These are phyloP conservation scores for Moricandia moricandioides DNA, from an alignment of 345 rosid species.

Conservation along the genomic window DNA sequence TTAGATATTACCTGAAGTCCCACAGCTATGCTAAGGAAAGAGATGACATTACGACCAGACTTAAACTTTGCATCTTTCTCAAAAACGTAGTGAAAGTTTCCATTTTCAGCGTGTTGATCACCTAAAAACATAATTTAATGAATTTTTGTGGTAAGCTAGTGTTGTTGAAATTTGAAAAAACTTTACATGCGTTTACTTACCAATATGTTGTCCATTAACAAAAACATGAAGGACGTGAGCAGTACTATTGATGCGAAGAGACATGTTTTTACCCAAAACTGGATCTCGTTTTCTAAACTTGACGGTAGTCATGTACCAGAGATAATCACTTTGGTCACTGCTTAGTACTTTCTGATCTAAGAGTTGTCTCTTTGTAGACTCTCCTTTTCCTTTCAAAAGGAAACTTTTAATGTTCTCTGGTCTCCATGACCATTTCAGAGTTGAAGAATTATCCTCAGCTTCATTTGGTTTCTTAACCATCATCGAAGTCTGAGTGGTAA, in stretches of 20 bases:
- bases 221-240: constrained; percentile 60
- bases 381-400: constrained; percentile 37
- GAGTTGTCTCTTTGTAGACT: constrained; percentile 5
- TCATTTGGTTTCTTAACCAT: constrained; percentile 24
- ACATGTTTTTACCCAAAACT: no score
- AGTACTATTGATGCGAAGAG: constrained; percentile 13
- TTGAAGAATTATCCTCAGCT: not conserved
- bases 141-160: not conserved
- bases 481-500: constrained; percentile 31
- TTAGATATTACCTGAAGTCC: not conserved
- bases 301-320: no score
- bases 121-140: constrained; percentile 28
- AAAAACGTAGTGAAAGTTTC: constrained; percentile 12
- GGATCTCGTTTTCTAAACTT: no score
- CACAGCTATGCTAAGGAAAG: constrained; percentile 10
- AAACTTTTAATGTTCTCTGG: constrained; percentile 37
- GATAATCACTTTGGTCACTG: constrained; percentile 41
- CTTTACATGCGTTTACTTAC: not conserved
- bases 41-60: constrained; percentile 44
- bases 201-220: constrained; percentile 49
- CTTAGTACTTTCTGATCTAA: constrained; percentile 52
- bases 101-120: constrained; percentile 35
- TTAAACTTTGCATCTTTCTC: constrained; percentile 39
- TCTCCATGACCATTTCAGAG: constrained; percentile 7
- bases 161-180: not conserved